Evolutionary conservation across 2,329 filamentous ascomycete genomes (phyloP), one percentile per base, ranked within the genome.

Genomic region (Fusarium longipes): DNA sequence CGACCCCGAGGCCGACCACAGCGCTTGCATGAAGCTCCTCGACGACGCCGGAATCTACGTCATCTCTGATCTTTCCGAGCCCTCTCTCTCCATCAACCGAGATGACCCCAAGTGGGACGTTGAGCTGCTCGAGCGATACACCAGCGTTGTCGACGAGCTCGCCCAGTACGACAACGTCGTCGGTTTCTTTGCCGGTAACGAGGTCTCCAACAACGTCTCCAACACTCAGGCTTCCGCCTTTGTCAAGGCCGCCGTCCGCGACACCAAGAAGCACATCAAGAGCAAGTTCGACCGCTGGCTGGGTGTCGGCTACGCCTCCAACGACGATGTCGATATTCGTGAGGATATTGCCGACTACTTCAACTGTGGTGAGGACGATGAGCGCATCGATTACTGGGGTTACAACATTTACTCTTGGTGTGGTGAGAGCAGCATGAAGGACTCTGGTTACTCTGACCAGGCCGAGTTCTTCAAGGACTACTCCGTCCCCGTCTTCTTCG

Each of bases 351-450:
- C 93, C 71, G 83, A 93, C 77, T 99, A 97, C 87, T 97, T 99
- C 83, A 94, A 97, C 86, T 99, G 96, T 77, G 92, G 94, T 63
- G 57, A 74, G 5, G 79, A 87, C 63, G 77, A 83, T 32, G 82
- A 83, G 10, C 75, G 91, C 63, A 97, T 98, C 70, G 96, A 99
- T 81, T 98, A 96, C 85, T 99, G 94, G 92, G 96, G 96, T 61
- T 98, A 98, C 90, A 99, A 99, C 86, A 97, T 98, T 82, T 99
- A 99, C 87, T 97, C 94, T 52, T 99, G 96, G 96, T 99, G 96
- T 79, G 96, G 95, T 72, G 80, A 94, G 72, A 97, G 92, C 76
- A 88, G 84, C 74, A 96, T 91, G 82, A 76, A 84, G 33, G 77
- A 84, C 61, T 97, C 96, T 5, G 93, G 93, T 54, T 99, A 94